phyloP scores from a whole-genome alignment of 1,139 yeast genomes.

The Pichia sp. region DNA sequence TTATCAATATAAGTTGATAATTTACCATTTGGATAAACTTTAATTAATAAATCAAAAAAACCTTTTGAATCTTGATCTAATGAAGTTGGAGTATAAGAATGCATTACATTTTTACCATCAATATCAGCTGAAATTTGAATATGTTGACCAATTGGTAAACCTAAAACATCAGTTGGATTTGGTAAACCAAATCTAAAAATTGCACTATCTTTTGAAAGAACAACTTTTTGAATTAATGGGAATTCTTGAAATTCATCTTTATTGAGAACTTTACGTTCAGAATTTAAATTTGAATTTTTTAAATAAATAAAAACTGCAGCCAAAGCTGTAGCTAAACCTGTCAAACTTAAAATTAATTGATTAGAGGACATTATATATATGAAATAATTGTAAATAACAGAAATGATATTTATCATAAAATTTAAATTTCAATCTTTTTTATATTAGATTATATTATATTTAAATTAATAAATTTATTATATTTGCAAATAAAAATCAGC shows the following conservation, averaged over 20 bases:
- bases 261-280: conserved; percentile 48
- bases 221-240: conserved; percentile 75
- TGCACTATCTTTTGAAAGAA: conserved; percentile 77
- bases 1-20: conserved; percentile 72
- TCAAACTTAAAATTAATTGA: conserved; percentile 9
- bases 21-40: conserved; percentile 89
- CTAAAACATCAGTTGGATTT: conserved; percentile 64
- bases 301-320: conserved; percentile 39
- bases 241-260: conserved; percentile 70
- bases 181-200: conserved; percentile 85
- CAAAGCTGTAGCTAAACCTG: conserved; percentile 37
- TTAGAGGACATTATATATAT: conserved; percentile 3
- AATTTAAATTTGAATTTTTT: conserved; percentile 25
- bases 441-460: no score
- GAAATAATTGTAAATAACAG: no score
- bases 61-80: conserved; percentile 76
- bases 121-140: conserved; percentile 70
- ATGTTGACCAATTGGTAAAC: conserved; percentile 95
- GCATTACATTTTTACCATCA: conserved; percentile 75
- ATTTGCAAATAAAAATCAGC: no score
- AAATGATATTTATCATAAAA: neutral
- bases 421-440: no score
- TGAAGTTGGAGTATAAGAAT: conserved; percentile 94
- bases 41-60: conserved; percentile 81
- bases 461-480: no score